These are phyloP conservation scores for Colletotrichum endophyticum DNA, from an alignment of 2,329 filamentous ascomycete genomes.

Conservation along the genomic window DNA sequence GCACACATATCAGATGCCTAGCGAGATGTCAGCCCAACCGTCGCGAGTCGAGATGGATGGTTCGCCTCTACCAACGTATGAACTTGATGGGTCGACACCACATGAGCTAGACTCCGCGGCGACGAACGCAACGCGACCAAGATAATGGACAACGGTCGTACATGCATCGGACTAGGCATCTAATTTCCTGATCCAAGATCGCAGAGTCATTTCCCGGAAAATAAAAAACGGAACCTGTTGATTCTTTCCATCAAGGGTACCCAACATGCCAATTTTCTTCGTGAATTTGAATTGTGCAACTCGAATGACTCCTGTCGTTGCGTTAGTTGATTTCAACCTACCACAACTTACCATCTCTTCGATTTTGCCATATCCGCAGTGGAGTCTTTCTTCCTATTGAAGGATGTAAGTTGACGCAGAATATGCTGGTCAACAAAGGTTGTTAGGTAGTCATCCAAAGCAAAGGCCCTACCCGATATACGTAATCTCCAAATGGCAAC, in stretches of 20 bases:
- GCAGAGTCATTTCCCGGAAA: not conserved
- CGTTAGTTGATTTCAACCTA: not conserved
- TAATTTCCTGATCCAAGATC: not conserved
- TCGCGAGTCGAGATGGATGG: not conserved
- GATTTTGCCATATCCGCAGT: too few species aligned
- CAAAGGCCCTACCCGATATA: too few species aligned
- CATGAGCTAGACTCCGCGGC: not conserved
- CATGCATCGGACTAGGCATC: rapidly evolving
- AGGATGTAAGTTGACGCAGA: too few species aligned
- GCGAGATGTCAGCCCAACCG: not conserved
- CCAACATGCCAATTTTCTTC: not conserved
- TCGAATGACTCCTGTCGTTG: not conserved
- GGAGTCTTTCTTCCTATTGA: too few species aligned
- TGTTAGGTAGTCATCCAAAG: too few species aligned
- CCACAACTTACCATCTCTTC: too few species aligned
- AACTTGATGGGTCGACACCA: not conserved
- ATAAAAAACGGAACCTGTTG: not conserved
- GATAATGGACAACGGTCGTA: not conserved
- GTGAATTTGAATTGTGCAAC: not conserved
- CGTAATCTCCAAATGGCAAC: too few species aligned
- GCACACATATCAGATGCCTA: not conserved
- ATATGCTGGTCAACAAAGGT: not conserved
- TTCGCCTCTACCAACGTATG: not conserved
- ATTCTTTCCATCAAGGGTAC: not conserved
- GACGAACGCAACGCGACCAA: not conserved